Evolutionary conservation across 176 grass and related monocot species (phyloP).

Genomic region (bread wheat (Triticum aestivum)): DNA sequence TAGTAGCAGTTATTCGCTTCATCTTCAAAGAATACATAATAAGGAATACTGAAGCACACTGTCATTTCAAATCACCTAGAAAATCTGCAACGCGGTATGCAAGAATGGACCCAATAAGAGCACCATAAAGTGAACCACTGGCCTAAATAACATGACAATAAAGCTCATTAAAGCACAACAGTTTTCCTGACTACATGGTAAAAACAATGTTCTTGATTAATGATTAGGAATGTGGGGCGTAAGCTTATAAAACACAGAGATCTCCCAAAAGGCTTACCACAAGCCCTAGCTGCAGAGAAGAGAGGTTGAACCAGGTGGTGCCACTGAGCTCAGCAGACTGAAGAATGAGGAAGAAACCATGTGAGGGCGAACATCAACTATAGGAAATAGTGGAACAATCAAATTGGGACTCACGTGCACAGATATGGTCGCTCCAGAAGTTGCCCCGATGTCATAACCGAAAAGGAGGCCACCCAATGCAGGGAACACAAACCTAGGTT

Average conservation of each 20-base stretch:
- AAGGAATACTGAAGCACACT: neutral
- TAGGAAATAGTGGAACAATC: neutral
- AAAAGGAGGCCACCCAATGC: constrained; percentile 92
- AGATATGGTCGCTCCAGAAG: constrained; percentile 88
- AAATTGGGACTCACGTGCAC: constrained; percentile 57
- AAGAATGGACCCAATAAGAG: constrained; percentile 78
- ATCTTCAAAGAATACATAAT: neutral
- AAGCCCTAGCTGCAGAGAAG: constrained; percentile 81
- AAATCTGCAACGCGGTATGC: constrained; percentile 76
- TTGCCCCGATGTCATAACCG: constrained; percentile 91
- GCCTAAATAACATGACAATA: constrained; percentile 51
- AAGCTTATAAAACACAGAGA: neutral
- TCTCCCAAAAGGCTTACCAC: constrained; percentile 53
- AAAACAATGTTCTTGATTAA: neutral
- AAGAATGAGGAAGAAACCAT: constrained; percentile 45
- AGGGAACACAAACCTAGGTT: constrained; percentile 90
- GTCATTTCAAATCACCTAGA: constrained; percentile 49
- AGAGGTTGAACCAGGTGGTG: constrained; percentile 85
- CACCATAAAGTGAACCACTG: constrained; percentile 94
- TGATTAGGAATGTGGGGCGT: neutral
- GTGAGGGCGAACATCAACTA: constrained; percentile 6
- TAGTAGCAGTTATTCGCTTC: constrained; percentile 7
- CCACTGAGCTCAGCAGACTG: constrained; percentile 93
- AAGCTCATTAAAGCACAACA: constrained; percentile 8
- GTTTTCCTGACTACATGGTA: neutral